Evolutionary conservation across 495 filamentous ascomycete species (phyloP).

Genomic region (Lindgomyces ingoldianus): DNA sequence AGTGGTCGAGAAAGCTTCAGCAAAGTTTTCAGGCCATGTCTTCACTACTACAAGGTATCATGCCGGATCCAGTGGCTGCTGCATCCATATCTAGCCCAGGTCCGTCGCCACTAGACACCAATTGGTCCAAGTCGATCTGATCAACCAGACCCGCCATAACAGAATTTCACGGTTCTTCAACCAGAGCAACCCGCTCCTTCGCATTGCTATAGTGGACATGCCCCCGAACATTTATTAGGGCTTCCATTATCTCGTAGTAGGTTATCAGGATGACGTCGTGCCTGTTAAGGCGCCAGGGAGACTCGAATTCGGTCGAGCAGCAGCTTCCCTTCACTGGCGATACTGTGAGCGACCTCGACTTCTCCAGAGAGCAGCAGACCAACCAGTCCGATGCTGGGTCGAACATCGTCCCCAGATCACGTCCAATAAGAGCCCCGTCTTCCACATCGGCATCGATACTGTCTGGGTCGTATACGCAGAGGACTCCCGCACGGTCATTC

Average conservation of each 20-base stretch:
- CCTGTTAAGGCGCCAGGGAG: slow-evolving; percentile 4
- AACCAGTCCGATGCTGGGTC: neutral
- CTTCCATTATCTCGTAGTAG: no score
- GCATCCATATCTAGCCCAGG: neutral
- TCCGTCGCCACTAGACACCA: neutral
- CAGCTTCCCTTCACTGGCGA: slow-evolving; percentile 38
- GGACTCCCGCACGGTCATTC: slow-evolving; percentile 75
- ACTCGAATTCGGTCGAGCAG: slow-evolving; percentile 20
- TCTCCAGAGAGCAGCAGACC: slow-evolving; percentile 2
- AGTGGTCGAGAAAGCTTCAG: neutral
- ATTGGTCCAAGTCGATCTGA: neutral
- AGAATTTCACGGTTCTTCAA: neutral
- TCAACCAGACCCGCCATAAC: neutral
- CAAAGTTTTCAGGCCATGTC: neutral
- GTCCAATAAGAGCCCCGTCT: slow-evolving; percentile 32
- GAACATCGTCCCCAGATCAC: slow-evolving; percentile 14
- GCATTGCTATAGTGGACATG: no score
- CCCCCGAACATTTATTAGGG: no score
- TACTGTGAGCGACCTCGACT: slow-evolving; percentile 30
- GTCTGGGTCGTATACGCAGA: slow-evolving; percentile 54
- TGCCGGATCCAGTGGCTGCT: neutral
- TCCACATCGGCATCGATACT: slow-evolving; percentile 29
- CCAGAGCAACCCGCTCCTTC: neutral
- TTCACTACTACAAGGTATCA: neutral
- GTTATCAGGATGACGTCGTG: slow-evolving; percentile 23